Evolutionary conservation across 2,329 filamentous ascomycete species (phyloP).

Genomic region (Akanthomyces dipterigenus): DNA sequence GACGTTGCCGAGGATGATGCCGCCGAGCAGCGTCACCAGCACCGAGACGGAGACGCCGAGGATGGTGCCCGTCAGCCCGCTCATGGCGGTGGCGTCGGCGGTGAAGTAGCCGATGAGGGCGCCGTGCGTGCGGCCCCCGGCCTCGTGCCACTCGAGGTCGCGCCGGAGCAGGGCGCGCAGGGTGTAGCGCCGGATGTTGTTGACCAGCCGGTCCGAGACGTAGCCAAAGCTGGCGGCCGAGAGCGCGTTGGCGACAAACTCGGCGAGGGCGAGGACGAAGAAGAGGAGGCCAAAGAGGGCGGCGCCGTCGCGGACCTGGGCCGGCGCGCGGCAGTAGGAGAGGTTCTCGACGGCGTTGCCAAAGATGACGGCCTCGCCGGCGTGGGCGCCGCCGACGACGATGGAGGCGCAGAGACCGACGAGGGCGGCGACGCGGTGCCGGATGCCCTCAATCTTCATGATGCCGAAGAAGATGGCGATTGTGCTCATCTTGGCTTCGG

Average conservation of each 20-base stretch:
- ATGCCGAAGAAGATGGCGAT: not conserved
- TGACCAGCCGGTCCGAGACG: constrained; percentile 51
- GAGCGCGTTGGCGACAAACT: constrained; percentile 43
- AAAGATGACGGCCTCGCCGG: constrained; percentile 43
- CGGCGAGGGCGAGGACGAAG: constrained; percentile 41
- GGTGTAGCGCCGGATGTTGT: constrained; percentile 49
- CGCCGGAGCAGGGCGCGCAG: constrained; percentile 56
- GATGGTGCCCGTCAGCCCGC: constrained; percentile 57
- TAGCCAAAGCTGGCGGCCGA: constrained; percentile 39
- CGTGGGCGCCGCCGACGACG: constrained; percentile 44
- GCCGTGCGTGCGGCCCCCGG: constrained; percentile 49
- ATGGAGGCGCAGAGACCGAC: constrained; percentile 29
- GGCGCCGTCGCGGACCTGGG: constrained; percentile 22
- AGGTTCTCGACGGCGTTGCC: constrained; percentile 25
- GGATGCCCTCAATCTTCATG: constrained; percentile 5
- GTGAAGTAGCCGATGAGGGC: constrained; percentile 57
- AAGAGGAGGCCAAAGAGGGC: constrained; percentile 46
- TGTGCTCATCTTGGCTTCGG: not conserved
- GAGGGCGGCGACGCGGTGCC: constrained; percentile 16
- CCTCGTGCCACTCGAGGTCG: constrained; percentile 61
- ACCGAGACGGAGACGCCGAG: constrained; percentile 59
- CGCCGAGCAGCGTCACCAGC: constrained; percentile 54
- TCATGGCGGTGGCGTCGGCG: constrained; percentile 54
- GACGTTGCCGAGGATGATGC: constrained; percentile 57
- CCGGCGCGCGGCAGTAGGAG: constrained; percentile 34